Conservation (phyloP, 305 asterid species). For the Plantago coronopus region DNA sequence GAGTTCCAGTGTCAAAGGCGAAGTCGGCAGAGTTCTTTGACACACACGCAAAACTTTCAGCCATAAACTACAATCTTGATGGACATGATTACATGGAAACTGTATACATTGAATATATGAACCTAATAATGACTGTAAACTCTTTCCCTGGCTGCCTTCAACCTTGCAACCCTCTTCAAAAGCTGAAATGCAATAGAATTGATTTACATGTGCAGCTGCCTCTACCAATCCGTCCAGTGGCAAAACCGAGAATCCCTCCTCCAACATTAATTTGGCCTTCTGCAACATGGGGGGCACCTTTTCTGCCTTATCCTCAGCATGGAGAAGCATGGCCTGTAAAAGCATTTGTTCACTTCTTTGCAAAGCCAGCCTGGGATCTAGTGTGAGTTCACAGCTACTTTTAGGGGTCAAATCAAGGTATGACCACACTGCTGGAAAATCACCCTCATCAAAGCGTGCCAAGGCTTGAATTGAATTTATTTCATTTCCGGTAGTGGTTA, state of each 20-base stretch:
- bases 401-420: slow-evolving; percentile 97
- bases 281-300: slow-evolving; percentile 72
- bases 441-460: slow-evolving; percentile 92
- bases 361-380: slow-evolving; percentile 93
- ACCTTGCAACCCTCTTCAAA: slow-evolving; percentile 66
- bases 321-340: slow-evolving; percentile 96
- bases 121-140: slow-evolving; percentile 49
- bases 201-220: slow-evolving; percentile 82
- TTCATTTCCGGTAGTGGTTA: slow-evolving; percentile 96
- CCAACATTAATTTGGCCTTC: slow-evolving; percentile 80
- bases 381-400: slow-evolving; percentile 83
- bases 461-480: slow-evolving; percentile 85
- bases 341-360: slow-evolving; percentile 99
- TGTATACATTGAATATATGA: slow-evolving; percentile 64
- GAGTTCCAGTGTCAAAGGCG: slow-evolving; percentile 74
- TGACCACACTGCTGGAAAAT: slow-evolving; percentile 87
- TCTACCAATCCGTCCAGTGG: slow-evolving; percentile 85
- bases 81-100: slow-evolving; percentile 54
- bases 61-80: slow-evolving; percentile 95
- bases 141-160: slow-evolving; percentile 44
- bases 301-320: slow-evolving; percentile 70
- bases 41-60: slow-evolving; percentile 83
- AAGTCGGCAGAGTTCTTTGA: slow-evolving; percentile 57
- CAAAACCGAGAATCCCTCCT: slow-evolving; percentile 72
- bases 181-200: slow-evolving; percentile 73